Conservation (phyloP, 2,329 filamentous ascomycete species). For the Claviceps monticola region DNA sequence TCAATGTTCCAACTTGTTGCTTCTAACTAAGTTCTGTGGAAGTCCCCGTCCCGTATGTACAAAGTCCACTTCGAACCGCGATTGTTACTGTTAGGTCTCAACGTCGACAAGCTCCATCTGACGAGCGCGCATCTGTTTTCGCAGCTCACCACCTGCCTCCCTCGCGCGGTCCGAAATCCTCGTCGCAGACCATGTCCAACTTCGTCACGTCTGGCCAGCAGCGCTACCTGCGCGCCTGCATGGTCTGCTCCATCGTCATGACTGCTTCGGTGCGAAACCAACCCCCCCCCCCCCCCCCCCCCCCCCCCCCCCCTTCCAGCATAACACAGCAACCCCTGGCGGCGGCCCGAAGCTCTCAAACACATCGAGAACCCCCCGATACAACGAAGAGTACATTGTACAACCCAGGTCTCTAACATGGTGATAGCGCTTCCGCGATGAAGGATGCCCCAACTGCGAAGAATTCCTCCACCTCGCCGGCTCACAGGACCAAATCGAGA, state of each 20-base stretch:
- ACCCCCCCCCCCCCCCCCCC: no score
- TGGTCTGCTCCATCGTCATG: conserved; percentile 95
- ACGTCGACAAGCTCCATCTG: background rate
- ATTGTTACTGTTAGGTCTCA: no score
- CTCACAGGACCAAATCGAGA: conserved; percentile 67
- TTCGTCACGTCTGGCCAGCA: conserved; percentile 63
- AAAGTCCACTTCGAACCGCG: no score
- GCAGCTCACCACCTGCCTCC: background rate
- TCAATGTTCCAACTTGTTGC: no score
- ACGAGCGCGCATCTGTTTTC: background rate
- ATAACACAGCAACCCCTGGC: background rate
- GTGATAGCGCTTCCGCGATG: conserved; percentile 61
- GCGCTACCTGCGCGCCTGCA: conserved; percentile 87
- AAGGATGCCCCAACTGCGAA: conserved; percentile 95
- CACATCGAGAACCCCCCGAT: no score
- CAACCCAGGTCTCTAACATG: background rate
- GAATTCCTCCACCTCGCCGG: conserved; percentile 73
- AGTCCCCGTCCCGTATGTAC: no score
- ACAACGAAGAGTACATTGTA: background rate
- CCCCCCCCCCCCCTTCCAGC: background rate
- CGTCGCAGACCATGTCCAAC: conserved; percentile 23
- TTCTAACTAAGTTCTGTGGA: no score
- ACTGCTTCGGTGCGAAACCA: conserved; percentile 52
- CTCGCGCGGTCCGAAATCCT: background rate
- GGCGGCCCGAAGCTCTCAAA: no score